Conservation (phyloP, 2,329 filamentous ascomycete genomes). For the Monilinia fructicola region DNA sequence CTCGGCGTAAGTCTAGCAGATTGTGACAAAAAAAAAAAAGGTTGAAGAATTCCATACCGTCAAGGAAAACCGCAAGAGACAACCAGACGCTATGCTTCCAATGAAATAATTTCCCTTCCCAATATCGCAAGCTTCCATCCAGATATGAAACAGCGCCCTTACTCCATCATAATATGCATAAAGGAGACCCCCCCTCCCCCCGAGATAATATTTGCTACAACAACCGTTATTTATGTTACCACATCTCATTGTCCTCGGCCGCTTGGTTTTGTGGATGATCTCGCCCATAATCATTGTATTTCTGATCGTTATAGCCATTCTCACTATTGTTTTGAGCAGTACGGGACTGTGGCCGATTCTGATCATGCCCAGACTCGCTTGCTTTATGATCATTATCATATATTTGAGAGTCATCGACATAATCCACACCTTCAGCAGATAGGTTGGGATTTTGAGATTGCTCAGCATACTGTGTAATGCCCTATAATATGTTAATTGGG, state of each 20-base stretch:
- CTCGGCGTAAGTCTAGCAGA: constrained; percentile 25
- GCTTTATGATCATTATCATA: constrained; percentile 51
- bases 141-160: constrained; percentile 33
- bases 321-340: constrained; percentile 38
- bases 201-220: constrained; percentile 15
- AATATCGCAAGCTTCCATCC: constrained; percentile 27
- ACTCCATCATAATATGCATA: constrained; percentile 41
- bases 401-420: constrained; percentile 51
- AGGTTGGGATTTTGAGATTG: constrained; percentile 36
- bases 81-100: constrained; percentile 41
- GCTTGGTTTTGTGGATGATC: constrained; percentile 30
- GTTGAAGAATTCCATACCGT: neutral
- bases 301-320: constrained; percentile 38
- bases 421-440: constrained; percentile 43
- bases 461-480: constrained; percentile 42
- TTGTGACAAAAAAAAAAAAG: constrained; percentile 32
- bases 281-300: constrained; percentile 37
- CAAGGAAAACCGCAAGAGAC: constrained; percentile 23
- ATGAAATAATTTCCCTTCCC: constrained; percentile 32
- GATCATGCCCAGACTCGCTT: constrained; percentile 38
- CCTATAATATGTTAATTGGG: constrained; percentile 33
- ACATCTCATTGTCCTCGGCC: constrained; percentile 40
- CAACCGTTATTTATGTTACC: constrained; percentile 31
- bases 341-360: constrained; percentile 40
- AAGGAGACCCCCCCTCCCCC: constrained; percentile 23